Percentiles rank a stretch among this genome's conserved stretches.
These are phyloP conservation scores for Saturnispora serradocipensis DNA, from an alignment of 805 yeast genomes.

Conservation along the genomic window DNA sequence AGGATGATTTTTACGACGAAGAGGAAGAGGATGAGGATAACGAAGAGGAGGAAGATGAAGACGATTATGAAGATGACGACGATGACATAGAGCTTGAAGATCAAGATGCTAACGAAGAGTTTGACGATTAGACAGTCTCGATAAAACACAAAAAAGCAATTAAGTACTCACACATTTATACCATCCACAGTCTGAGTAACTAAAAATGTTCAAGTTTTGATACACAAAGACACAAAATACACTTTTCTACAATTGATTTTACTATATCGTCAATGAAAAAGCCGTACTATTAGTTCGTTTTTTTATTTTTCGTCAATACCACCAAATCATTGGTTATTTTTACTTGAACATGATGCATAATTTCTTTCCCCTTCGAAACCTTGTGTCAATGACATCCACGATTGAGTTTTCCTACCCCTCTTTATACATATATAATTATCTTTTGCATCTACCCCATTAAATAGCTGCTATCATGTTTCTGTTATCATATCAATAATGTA, in stretches of 20 bases:
- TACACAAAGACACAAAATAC: neutral
- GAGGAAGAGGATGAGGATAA: slow-evolving; percentile 27
- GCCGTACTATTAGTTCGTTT: neutral
- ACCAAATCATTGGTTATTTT: neutral
- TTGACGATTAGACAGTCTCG: neutral
- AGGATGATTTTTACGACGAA: slow-evolving; percentile 27
- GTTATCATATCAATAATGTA: neutral
- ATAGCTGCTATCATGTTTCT: neutral
- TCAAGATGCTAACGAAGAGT: slow-evolving; percentile 13
- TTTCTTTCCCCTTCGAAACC: neutral
- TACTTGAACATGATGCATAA: neutral
- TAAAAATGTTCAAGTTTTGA: neutral
- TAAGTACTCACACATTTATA: neutral
- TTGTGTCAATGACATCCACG: neutral
- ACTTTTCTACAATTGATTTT: neutral
- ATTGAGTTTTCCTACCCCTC: neutral
- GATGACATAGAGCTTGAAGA: slow-evolving; percentile 9
- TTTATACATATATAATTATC: neutral
- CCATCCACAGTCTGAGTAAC: neutral
- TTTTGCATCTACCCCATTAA: neutral
- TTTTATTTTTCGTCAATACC: neutral
- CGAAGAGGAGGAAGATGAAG: slow-evolving; percentile 25
- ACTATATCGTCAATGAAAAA: neutral
- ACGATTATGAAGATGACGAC: slow-evolving; percentile 21
- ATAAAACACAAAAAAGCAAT: no score